phyloP scores from a whole-genome alignment of 345 rosid genomes.

The Eucalyptus marginata region DNA sequence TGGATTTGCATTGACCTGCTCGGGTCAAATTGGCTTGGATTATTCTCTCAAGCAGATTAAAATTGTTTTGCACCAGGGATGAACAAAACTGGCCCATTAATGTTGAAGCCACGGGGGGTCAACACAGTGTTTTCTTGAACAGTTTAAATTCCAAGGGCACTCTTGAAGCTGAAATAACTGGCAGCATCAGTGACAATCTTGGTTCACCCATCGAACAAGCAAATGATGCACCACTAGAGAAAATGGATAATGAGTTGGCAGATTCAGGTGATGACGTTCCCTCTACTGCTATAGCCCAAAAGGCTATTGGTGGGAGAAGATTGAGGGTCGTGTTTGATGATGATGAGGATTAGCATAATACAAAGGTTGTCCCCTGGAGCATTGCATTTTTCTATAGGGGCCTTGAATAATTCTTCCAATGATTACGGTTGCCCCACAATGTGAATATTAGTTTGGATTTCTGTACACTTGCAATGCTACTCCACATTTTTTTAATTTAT shows the following conservation, averaged over 20 bases:
- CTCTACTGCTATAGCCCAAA: background rate
- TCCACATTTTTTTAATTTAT: background rate
- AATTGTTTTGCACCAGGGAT: constrained; percentile 13
- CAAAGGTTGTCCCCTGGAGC: background rate
- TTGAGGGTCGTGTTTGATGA: constrained; percentile 54
- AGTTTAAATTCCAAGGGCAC: constrained; percentile 1
- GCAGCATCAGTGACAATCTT: background rate
- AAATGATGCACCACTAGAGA: constrained; percentile 4
- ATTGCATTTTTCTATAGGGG: background rate
- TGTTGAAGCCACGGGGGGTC: background rate
- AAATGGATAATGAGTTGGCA: constrained; percentile 31
- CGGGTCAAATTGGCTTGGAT: background rate
- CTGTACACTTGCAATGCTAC: background rate
- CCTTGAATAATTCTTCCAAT: background rate
- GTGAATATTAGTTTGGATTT: background rate
- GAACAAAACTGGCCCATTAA: background rate
- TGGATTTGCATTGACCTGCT: background rate
- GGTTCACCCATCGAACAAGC: background rate
- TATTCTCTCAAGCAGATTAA: background rate
- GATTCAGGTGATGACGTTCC: constrained; percentile 23
- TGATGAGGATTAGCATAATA: constrained; percentile 31
- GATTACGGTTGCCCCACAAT: background rate
- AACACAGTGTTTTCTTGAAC: background rate
- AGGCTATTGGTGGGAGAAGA: constrained; percentile 34
- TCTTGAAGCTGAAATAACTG: constrained; percentile 9